Percentiles rank a stretch among this genome's conserved stretches.
Evolutionary conservation across 2,329 filamentous ascomycete species (phyloP).

Genomic region (Clarireedia monteithiana): DNA sequence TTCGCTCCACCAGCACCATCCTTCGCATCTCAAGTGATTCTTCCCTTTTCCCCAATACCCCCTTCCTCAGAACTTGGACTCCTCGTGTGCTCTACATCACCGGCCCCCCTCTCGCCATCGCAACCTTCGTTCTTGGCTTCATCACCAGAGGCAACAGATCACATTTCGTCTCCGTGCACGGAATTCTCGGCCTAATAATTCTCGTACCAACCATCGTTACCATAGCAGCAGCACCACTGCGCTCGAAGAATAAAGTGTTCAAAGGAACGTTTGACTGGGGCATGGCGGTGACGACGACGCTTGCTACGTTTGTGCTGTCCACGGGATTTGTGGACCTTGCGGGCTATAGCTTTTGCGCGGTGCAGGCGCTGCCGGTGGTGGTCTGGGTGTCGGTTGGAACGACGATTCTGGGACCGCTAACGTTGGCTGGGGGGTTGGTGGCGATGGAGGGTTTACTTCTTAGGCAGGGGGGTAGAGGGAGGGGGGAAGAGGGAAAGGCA

Average conservation of each 20-base stretch:
- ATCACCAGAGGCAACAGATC: not conserved
- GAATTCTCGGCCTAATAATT: conserved; percentile 6
- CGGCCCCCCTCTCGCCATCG: not conserved
- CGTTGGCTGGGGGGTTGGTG: not conserved
- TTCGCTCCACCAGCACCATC: conserved; percentile 7
- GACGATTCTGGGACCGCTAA: not conserved
- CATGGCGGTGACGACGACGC: not conserved
- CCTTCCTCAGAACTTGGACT: conserved; percentile 2
- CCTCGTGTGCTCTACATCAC: not conserved
- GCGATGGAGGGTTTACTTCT: not conserved
- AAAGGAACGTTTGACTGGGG: not conserved
- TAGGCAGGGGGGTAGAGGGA: not conserved
- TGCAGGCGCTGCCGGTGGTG: not conserved
- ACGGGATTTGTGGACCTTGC: not conserved
- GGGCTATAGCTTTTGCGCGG: not conserved
- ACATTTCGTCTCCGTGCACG: conserved; percentile 10
- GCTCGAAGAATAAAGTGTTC: not conserved
- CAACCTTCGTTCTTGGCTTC: not conserved
- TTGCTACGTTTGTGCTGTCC: not conserved
- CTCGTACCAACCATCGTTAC: not conserved
- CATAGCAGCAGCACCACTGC: not conserved
- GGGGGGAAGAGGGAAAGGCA: not conserved
- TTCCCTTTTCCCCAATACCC: not conserved
- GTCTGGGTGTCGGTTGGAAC: not conserved
- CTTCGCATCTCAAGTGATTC: conserved; percentile 3